Percentiles rank a stretch among this genome's conserved stretches.
phyloP scores from a whole-genome alignment of 345 rosid species.

The Syzygium grande region DNA sequence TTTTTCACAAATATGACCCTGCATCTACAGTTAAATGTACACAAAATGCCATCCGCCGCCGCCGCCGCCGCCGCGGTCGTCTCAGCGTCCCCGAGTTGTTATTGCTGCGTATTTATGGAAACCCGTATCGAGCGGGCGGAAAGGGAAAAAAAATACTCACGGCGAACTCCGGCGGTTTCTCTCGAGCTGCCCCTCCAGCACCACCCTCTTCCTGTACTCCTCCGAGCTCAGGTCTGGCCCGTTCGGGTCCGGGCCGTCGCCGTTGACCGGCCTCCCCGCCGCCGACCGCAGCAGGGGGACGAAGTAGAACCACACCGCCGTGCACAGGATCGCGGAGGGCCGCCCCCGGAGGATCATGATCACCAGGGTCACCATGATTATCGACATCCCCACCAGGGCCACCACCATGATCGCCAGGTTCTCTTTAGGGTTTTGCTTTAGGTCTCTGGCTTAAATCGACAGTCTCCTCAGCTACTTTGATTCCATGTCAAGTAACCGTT shows the following conservation, averaged over 20 bases:
- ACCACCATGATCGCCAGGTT: neutral
- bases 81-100: neutral
- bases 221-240: constrained; percentile 25
- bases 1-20: neutral
- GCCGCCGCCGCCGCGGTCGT: neutral
- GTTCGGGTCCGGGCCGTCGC: neutral
- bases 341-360: constrained; percentile 54
- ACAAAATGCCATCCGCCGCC: constrained; percentile 1
- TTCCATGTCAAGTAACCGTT: too few species aligned
- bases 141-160: neutral
- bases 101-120: neutral
- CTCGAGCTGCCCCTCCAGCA: constrained; percentile 63
- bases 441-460: too few species aligned
- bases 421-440: too few species aligned
- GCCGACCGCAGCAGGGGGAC: constrained; percentile 27
- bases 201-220: constrained; percentile 52
- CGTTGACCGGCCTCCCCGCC: neutral
- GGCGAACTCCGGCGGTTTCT: constrained; percentile 29
- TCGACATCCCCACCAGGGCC: constrained; percentile 55
- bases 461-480: too few species aligned
- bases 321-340: constrained; percentile 52
- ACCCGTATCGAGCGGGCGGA: neutral
- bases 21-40: neutral
- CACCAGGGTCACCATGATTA: constrained; percentile 41
- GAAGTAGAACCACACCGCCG: constrained; percentile 51